These are phyloP conservation scores for Articulospora tetracladia DNA, from an alignment of 495 filamentous ascomycete species.

Conservation along the genomic window DNA sequence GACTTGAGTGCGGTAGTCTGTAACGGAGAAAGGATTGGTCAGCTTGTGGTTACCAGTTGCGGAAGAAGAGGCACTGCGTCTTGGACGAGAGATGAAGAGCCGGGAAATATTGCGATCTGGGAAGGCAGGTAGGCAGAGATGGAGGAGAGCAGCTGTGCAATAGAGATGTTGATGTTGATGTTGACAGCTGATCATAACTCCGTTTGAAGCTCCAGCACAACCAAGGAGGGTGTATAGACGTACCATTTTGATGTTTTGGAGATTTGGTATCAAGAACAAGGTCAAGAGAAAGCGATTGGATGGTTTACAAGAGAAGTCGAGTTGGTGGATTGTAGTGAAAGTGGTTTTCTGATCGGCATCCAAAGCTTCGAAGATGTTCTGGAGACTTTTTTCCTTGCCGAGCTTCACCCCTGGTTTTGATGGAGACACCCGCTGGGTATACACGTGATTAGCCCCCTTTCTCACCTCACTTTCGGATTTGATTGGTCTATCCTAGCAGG, in stretches of 20 bases:
- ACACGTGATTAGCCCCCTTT: conserved; percentile 5
- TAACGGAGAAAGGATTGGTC: background rate
- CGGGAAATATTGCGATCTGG: no score
- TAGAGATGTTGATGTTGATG: background rate
- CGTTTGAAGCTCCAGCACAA: background rate
- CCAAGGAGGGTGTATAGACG: background rate
- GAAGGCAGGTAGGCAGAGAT: background rate
- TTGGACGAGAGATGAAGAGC: background rate
- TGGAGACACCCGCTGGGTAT: background rate
- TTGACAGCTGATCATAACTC: no score
- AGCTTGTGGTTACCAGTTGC: background rate
- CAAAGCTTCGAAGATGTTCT: conserved; percentile 6
- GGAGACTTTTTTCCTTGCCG: conserved; percentile 4
- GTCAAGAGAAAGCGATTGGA: background rate
- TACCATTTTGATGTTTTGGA: background rate
- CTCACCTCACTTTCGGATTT: background rate
- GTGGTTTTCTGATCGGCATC: background rate
- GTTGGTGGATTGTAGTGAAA: background rate
- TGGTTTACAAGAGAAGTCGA: background rate
- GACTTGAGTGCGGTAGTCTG: conserved; percentile 73
- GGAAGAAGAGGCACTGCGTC: no score
- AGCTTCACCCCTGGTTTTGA: background rate
- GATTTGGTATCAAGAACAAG: background rate
- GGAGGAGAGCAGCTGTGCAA: background rate
- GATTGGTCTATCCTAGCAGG: background rate